Base-by-base conservation (phyloP, 2,329 filamentous ascomycete genomes). In the Colletotrichum lindemuthianum region DNA sequence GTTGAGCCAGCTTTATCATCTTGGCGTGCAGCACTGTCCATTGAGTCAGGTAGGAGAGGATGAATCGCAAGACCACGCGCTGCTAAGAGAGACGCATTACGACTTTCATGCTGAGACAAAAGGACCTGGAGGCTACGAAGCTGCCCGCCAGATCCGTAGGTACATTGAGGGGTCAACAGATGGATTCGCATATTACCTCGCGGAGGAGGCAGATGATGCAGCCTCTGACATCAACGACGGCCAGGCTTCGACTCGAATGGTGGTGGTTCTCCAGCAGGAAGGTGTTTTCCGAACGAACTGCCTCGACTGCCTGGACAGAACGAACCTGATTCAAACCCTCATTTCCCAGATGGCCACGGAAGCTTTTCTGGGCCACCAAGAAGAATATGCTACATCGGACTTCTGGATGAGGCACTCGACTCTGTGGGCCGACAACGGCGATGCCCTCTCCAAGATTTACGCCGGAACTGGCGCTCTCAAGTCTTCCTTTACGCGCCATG, bases 271-370 rank as follows among this genome's bases (percentile, higher is more conserved):
- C 54, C 93, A 97, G 74, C 96, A 99, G 77, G 92, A 97, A 74
- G 95, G 96, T n/a, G 87, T 97, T 6, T 98, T 98, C 76, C 87
- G 95, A 67, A 97, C 94, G 4, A 99, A 99, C 72, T 99, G 96
- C 75, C 83, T 99, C 33, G 96, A 99, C 76, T 99, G 96, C 74
- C 82, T 99, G 47, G 96, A 99, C 75, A 88, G 96, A 63, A 99
- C 96, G 8, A 99, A 99, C 74, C 82, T 98, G 34, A 93, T 99
- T 34, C 96, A 99, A 78, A 97, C 94, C 0, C 92, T 98, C 69
- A 92, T 99, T 71, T 97, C 94, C 63, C 91, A 93, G 72, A 94
- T 97, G 91, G 93, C 93, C 0, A 83, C 97, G 16, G 93, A 97
- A 74, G 83, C 90, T 0, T 98, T 98, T 71, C 80, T 99, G 4